Percentiles rank a stretch among this genome's conserved stretches.
phyloP scores from a whole-genome alignment of 805 yeast genomes.

The Cyberlindnera lachancei region DNA sequence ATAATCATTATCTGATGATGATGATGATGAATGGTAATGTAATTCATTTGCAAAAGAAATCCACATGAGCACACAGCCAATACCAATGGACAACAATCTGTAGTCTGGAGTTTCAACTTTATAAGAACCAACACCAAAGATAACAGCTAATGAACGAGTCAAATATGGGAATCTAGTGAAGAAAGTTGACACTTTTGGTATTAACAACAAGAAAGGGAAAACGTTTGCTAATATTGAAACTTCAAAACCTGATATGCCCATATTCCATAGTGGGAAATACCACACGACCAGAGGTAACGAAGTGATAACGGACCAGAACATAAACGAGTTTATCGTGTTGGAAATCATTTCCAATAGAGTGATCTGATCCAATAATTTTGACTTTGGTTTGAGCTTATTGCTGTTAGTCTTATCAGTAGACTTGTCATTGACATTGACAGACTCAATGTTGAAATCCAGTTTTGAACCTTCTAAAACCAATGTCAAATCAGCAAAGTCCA shows the following conservation, averaged over 20 bases:
- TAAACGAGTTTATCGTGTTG: slow-evolving; percentile 55
- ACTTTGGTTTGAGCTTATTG: slow-evolving; percentile 14
- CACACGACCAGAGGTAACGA: slow-evolving; percentile 82
- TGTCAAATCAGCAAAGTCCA: slow-evolving; percentile 61
- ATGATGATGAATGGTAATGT: slow-evolving; percentile 24
- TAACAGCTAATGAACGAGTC: slow-evolving; percentile 45
- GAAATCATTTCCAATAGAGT: slow-evolving; percentile 31
- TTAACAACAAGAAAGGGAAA: slow-evolving; percentile 48
- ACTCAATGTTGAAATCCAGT: slow-evolving; percentile 13
- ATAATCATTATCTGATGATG: no score
- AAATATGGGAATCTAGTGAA: slow-evolving; percentile 42
- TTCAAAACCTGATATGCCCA: slow-evolving; percentile 97
- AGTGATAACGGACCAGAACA: slow-evolving; percentile 82
- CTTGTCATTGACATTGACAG: slow-evolving; percentile 3
- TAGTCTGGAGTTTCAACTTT: slow-evolving; percentile 58
- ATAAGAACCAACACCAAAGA: slow-evolving; percentile 73
- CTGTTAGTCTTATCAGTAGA: not conserved
- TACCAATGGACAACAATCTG: slow-evolving; percentile 57
- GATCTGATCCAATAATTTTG: slow-evolving; percentile 15
- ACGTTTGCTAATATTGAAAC: slow-evolving; percentile 51
- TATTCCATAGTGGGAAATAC: slow-evolving; percentile 97
- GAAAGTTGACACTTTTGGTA: slow-evolving; percentile 36
- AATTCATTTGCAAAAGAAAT: slow-evolving; percentile 41
- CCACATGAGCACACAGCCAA: slow-evolving; percentile 58
- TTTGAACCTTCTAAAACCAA: slow-evolving; percentile 27